Evolutionary conservation across 2,329 filamentous ascomycete species (phyloP).

Genomic region (Nemania sp.): DNA sequence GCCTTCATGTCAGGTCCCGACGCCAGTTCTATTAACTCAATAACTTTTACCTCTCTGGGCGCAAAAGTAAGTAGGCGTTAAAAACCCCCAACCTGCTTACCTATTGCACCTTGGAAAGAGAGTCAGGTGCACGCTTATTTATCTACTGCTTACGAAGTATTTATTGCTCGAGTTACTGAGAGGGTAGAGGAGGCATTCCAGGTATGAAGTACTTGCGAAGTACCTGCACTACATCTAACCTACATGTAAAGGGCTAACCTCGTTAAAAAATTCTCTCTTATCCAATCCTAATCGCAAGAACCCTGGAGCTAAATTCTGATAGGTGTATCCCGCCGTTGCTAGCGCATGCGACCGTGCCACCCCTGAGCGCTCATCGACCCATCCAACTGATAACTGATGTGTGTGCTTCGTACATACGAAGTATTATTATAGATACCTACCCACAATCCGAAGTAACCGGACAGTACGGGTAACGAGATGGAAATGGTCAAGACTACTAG

Average conservation of each 20-base stretch:
- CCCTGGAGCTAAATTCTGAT: constrained; percentile 6
- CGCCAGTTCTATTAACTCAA: neutral
- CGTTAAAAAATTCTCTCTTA: neutral
- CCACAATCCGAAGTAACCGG: neutral
- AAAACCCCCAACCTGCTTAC: no score
- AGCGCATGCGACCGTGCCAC: constrained; percentile 18
- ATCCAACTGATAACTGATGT: neutral
- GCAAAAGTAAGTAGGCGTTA: no score
- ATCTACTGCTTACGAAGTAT: neutral
- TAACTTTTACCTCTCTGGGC: no score
- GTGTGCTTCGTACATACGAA: neutral
- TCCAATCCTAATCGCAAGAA: constrained; percentile 15
- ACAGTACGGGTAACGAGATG: neutral
- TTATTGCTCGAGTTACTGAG: constrained; percentile 1
- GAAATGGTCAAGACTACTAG: neutral
- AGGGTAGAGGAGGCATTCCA: neutral
- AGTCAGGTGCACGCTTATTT: neutral
- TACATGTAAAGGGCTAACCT: neutral
- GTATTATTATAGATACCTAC: no score
- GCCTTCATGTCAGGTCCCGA: neutral
- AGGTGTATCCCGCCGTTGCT: constrained; percentile 9
- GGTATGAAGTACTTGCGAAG: neutral
- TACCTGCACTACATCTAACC: neutral
- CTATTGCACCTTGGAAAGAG: neutral
- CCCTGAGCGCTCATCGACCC: constrained; percentile 12